Conservation (phyloP, 2,329 filamentous ascomycete species). For the Exophiala viscosa region DNA sequence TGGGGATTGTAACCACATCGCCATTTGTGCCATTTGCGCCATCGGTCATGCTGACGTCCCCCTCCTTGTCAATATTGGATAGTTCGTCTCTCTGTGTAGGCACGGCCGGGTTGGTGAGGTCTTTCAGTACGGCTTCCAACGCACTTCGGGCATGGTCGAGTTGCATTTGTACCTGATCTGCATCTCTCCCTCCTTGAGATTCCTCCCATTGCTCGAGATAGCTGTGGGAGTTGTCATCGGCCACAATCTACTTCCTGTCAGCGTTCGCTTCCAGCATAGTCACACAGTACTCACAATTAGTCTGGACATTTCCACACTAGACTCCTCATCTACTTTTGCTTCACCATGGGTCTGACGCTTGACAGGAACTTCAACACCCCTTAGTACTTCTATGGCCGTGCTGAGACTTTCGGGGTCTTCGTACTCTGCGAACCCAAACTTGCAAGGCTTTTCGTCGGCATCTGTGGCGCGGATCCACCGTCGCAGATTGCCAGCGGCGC, state of each 20-base stretch:
- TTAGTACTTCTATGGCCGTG: slow-evolving; percentile 78
- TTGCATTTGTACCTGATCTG: slow-evolving; percentile 60
- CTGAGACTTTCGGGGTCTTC: slow-evolving; percentile 86
- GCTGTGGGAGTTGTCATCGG: slow-evolving; percentile 77
- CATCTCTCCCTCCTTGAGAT: slow-evolving; percentile 60
- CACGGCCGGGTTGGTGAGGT: slow-evolving; percentile 66
- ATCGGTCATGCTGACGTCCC: slow-evolving; percentile 61
- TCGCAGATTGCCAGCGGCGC: slow-evolving; percentile 71
- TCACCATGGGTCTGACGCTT: slow-evolving; percentile 61
- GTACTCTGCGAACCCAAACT: slow-evolving; percentile 94
- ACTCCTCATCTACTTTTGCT: slow-evolving; percentile 37
- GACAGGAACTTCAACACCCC: slow-evolving; percentile 74
- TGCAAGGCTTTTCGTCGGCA: slow-evolving; percentile 75
- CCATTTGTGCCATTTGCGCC: slow-evolving; percentile 49
- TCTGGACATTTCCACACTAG: slow-evolving; percentile 54
- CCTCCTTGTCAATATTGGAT: slow-evolving; percentile 57
- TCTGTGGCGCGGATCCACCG: slow-evolving; percentile 79
- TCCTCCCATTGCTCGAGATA: slow-evolving; percentile 81
- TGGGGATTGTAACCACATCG: slow-evolving; percentile 78
- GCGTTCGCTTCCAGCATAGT: not conserved
- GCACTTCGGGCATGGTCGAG: slow-evolving; percentile 66
- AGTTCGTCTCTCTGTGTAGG: slow-evolving; percentile 43
- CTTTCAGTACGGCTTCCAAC: slow-evolving; percentile 64
- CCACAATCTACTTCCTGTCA: slow-evolving; percentile 49
- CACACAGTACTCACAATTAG: slow-evolving; percentile 54